Base-by-base conservation (phyloP, 2,329 filamentous ascomycete genomes). In the Sphaerulina vaccinii region DNA sequence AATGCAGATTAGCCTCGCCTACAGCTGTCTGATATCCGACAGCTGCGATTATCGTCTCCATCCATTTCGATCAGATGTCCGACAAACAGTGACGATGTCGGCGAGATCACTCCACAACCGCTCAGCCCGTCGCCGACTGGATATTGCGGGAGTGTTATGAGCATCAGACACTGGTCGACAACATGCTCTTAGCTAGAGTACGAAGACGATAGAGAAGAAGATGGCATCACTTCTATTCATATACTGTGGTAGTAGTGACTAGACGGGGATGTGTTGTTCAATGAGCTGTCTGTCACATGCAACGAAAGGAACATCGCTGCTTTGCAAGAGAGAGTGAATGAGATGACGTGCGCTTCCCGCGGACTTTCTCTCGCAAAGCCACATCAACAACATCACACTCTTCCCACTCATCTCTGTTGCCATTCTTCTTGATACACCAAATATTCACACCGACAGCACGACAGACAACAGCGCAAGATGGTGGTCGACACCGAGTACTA, bases 401-500 rank as follows among this genome's bases (percentile, higher is more conserved):
- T 15, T 24, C 15, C 40, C 40, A 4, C 11, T 16, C 23, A 22
- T 42, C 15, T 22, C 40, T 24, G 40, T 29, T 8, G n/a, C 27
- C 40, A 40, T 40, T 40, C 37, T 40, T 40, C 37, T n/a, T 15
- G n/a, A n/a, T n/a, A n/a, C n/a, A n/a, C n/a, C n/a, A n/a, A n/a
- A n/a, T n/a, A n/a, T n/a, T n/a, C n/a, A n/a, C n/a, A n/a, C n/a
- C 15, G 37, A 39, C 37, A 18, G 8, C 37, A 39, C 16, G 21
- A 18, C 19, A 22, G 11, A 10, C 29, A 22, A 10, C 21, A 21
- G 1, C 43, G n/a, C 33, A 38, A 39, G 32, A 96, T 97, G 92
- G 90, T 95, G 64, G 88, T 88, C 66, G 92, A 97, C 77, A 93
- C 88, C 49, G 95, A 93, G 74, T 86, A 97, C 62, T 99, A 99